Percentiles rank a stretch among this genome's conserved stretches.
phyloP scores from a whole-genome alignment of 345 rosid species.

The Durio zibethinus region DNA sequence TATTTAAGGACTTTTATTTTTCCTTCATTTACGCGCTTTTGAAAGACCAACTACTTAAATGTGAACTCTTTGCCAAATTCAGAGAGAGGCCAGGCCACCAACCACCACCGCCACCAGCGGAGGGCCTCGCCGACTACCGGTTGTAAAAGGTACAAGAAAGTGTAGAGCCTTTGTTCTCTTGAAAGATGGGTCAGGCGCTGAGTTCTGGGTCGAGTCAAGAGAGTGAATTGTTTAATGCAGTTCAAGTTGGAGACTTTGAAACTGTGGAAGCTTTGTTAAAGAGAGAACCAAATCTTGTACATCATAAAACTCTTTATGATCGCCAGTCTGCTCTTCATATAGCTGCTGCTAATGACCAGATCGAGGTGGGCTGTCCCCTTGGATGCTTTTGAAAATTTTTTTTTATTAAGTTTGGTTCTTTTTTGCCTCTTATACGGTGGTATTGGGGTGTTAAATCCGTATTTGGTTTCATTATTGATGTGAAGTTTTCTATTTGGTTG shows the following conservation, averaged over 20 bases:
- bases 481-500: slow-evolving; percentile 6
- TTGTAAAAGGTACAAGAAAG: slow-evolving; percentile 27
- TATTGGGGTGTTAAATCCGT: slow-evolving; percentile 6
- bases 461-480: slow-evolving; percentile 16
- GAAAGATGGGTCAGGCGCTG: slow-evolving; percentile 86
- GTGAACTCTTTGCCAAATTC: slow-evolving; percentile 30
- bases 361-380: slow-evolving; percentile 54
- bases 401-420: slow-evolving; percentile 5
- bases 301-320: slow-evolving; percentile 64
- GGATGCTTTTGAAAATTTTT: neutral
- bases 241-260: slow-evolving; percentile 64
- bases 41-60: slow-evolving; percentile 32
- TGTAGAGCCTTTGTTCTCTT: neutral
- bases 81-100: neutral
- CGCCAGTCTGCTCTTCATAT: slow-evolving; percentile 85
- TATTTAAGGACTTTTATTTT: neutral
- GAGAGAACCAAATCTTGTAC: slow-evolving; percentile 52
- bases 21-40: neutral
- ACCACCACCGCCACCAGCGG: slow-evolving; percentile 30
- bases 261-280: slow-evolving; percentile 44
- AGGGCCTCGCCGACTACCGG: slow-evolving; percentile 45
- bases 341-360: slow-evolving; percentile 97
- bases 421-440: neutral
- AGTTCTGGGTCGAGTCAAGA: slow-evolving; percentile 73
- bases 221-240: slow-evolving; percentile 66